Percentiles rank a stretch among this genome's conserved stretches.
phyloP scores from a whole-genome alignment of 768 basidiomycete genomes.

The Lenzites betulinus region DNA sequence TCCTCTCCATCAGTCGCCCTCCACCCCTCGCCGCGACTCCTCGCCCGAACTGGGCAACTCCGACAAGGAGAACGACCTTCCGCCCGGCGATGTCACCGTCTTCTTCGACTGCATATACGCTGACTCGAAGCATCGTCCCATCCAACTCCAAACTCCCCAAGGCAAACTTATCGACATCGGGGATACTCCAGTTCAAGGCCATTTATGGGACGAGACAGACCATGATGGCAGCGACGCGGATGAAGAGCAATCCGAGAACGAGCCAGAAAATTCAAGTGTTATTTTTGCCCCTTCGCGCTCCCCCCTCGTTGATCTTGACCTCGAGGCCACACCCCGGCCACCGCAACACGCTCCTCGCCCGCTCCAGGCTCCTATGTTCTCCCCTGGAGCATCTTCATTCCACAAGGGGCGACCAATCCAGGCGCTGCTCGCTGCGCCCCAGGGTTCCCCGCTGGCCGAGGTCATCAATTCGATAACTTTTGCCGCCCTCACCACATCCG shows the following conservation, averaged over 20 bases:
- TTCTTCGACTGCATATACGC: constrained; percentile 36
- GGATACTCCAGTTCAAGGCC: constrained; percentile 20
- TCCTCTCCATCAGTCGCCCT: constrained; percentile 28
- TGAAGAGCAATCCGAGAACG: constrained; percentile 14
- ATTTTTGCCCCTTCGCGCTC: not conserved
- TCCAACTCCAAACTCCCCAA: constrained; percentile 24
- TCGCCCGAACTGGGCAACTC: constrained; percentile 33
- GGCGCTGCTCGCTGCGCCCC: constrained; percentile 18
- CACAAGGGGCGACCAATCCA: not conserved
- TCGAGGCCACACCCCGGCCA: constrained; percentile 20
- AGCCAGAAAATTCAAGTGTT: constrained; percentile 1
- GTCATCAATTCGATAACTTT: constrained; percentile 35
- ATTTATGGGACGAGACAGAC: constrained; percentile 5
- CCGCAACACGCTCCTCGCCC: constrained; percentile 7
- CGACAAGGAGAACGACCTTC: constrained; percentile 38
- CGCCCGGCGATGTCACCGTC: constrained; percentile 29
- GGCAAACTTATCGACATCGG: constrained; percentile 37
- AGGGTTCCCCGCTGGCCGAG: constrained; percentile 31
- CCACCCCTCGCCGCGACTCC: constrained; percentile 32
- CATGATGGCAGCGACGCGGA: constrained; percentile 18
- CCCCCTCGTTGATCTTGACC: constrained; percentile 27
- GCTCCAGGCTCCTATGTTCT: constrained; percentile 5
- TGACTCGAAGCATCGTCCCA: constrained; percentile 7
- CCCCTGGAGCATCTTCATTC: not conserved
- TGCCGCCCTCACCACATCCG: constrained; percentile 16